Conservation (phyloP, 768 basidiomycete genomes). For the Gelatoporia subvermispora region DNA sequence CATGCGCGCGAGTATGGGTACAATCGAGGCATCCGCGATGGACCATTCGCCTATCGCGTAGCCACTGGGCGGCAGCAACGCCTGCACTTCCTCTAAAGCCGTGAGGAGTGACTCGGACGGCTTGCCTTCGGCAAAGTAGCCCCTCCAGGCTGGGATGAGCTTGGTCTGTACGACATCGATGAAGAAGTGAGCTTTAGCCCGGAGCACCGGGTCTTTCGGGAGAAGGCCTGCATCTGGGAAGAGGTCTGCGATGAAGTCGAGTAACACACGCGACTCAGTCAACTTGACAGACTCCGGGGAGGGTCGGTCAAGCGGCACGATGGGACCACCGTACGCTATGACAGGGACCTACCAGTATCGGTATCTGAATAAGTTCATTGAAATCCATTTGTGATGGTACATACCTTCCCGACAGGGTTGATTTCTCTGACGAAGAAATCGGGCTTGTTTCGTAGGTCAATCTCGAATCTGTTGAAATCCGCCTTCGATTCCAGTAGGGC, state of each 20-base stretch:
- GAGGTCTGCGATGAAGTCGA: constrained; percentile 63
- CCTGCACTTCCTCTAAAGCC: constrained; percentile 44
- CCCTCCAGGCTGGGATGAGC: constrained; percentile 35
- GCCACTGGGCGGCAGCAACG: constrained; percentile 41
- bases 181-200: constrained; percentile 61
- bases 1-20: too few relatives aligned
- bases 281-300: constrained; percentile 55
- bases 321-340: constrained; percentile 56
- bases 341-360: constrained; percentile 46
- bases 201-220: constrained; percentile 48
- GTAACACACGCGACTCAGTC: constrained; percentile 57
- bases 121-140: constrained; percentile 27
- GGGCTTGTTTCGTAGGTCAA: background rate
- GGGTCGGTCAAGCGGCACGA: constrained; percentile 47
- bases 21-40: too few relatives aligned
- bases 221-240: constrained; percentile 42
- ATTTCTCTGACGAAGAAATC: background rate
- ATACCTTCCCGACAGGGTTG: background rate
- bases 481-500: background rate
- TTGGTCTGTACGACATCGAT: constrained; percentile 47
- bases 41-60: constrained; percentile 42
- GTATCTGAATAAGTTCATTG: background rate
- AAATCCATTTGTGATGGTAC: constrained; percentile 36
- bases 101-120: constrained; percentile 38
- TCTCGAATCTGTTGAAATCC: background rate